These are phyloP conservation scores for Linum trigynum DNA, from an alignment of 345 rosid species.

Conservation along the genomic window DNA sequence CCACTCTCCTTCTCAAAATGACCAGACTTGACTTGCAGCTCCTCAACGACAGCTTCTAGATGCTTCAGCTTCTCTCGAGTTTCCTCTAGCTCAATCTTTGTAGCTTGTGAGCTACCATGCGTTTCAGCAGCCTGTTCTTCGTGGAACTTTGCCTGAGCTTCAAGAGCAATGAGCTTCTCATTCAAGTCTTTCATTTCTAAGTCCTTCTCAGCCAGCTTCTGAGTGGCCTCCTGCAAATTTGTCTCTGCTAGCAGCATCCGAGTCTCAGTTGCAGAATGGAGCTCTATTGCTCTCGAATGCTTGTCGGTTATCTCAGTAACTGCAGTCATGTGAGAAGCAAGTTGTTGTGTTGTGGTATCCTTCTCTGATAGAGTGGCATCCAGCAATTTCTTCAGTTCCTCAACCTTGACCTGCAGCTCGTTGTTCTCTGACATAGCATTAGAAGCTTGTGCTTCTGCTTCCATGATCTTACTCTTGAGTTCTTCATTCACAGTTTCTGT, in stretches of 20 bases:
- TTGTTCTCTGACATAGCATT: conserved; percentile 51
- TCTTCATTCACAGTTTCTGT: conserved; percentile 52
- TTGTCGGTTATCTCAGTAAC: conserved; percentile 44
- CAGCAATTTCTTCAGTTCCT: conserved; percentile 65
- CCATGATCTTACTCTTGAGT: conserved; percentile 44
- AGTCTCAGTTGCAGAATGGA: conserved; percentile 40
- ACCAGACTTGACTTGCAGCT: conserved; percentile 44
- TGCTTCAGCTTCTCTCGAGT: conserved; percentile 42
- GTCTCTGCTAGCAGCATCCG: conserved; percentile 28
- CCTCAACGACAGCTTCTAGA: conserved; percentile 54
- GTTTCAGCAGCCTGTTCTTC: conserved; percentile 52
- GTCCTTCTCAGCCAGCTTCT: conserved; percentile 44
- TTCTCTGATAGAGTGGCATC: conserved; percentile 51
- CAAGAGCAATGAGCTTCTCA: conserved; percentile 49
- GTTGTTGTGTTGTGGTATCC: conserved; percentile 47
- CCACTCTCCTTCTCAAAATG: conserved; percentile 62
- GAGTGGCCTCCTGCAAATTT: conserved; percentile 45
- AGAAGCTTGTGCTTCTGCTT: conserved; percentile 50
- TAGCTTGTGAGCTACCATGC: conserved; percentile 43
- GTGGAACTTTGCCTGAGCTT: conserved; percentile 42
- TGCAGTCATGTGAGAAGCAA: conserved; percentile 37
- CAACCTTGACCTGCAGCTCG: conserved; percentile 65
- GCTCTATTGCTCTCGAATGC: conserved; percentile 45
- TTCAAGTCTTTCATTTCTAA: conserved; percentile 43
- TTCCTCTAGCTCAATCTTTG: conserved; percentile 58